Evolutionary conservation across 2,329 filamentous ascomycete genomes (phyloP).

Genomic region (Sclerotinia nivalis): DNA sequence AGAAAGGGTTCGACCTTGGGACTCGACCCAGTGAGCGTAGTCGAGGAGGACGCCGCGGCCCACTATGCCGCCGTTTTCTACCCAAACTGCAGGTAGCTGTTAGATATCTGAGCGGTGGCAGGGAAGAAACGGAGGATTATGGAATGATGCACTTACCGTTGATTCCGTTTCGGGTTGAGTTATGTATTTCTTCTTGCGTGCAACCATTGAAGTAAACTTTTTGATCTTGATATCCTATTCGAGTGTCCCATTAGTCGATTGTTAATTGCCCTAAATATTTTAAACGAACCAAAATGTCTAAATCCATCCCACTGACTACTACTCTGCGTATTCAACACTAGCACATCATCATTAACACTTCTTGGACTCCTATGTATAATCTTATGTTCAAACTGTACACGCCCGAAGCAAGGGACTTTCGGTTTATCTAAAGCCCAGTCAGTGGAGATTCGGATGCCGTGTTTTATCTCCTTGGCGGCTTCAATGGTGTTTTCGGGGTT

Average conservation of each 20-base stretch:
- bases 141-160: conserved; percentile 29
- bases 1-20: conserved; percentile 56
- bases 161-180: conserved; percentile 33
- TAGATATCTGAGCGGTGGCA: not conserved
- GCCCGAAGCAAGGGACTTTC: conserved; percentile 32
- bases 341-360: conserved; percentile 61
- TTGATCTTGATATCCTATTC: conserved; percentile 39
- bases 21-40: conserved; percentile 55
- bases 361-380: conserved; percentile 53
- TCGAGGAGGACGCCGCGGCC: conserved; percentile 56
- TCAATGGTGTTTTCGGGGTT: conserved; percentile 44
- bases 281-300: conserved; percentile 42
- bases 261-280: not conserved
- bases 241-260: not conserved
- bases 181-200: conserved; percentile 36
- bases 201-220: conserved; percentile 42
- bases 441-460: conserved; percentile 21
- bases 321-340: conserved; percentile 56
- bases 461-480: conserved; percentile 25
- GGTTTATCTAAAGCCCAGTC: conserved; percentile 17
- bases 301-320: conserved; percentile 50
- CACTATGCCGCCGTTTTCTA: conserved; percentile 49
- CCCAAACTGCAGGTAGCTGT: conserved; percentile 40
- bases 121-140: too few relatives aligned
- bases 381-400: conserved; percentile 57